phyloP scores from a whole-genome alignment of 768 basidiomycete species.

The Phylloporus arenicola region DNA sequence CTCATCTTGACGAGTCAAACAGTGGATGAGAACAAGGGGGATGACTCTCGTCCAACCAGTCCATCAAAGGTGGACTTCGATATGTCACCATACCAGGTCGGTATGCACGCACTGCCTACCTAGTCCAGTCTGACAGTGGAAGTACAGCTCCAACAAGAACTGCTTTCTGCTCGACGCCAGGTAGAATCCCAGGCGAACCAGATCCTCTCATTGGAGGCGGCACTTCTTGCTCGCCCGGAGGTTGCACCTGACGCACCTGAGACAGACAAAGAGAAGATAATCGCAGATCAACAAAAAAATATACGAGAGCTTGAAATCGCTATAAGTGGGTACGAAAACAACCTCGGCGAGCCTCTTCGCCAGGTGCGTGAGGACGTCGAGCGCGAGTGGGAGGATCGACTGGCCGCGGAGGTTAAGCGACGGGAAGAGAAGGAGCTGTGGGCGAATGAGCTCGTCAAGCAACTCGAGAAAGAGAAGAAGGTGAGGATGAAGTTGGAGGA shows the following conservation, averaged over 20 bases:
- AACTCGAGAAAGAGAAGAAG: constrained; percentile 77
- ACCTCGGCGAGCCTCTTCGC: constrained; percentile 61
- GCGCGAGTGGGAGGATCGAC: constrained; percentile 58
- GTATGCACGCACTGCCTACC: neutral
- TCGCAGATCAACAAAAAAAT: constrained; percentile 66
- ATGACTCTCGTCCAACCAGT: constrained; percentile 72
- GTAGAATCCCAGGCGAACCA: constrained; percentile 78
- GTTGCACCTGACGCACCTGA: constrained; percentile 62
- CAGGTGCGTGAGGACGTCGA: constrained; percentile 70
- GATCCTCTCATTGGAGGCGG: constrained; percentile 77
- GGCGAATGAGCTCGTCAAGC: constrained; percentile 68
- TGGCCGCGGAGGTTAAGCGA: constrained; percentile 53
- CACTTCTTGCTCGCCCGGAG: constrained; percentile 65
- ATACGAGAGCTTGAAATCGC: constrained; percentile 76
- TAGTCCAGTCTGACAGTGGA: neutral
- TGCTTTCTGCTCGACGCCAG: constrained; percentile 71
- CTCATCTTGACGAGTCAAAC: constrained; percentile 82
- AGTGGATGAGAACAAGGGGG: constrained; percentile 62
- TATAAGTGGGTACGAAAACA: constrained; percentile 67
- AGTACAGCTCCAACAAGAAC: constrained; percentile 76
- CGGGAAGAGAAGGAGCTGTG: constrained; percentile 69
- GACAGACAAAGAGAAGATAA: constrained; percentile 67
- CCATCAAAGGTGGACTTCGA: constrained; percentile 89
- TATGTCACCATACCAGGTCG: constrained; percentile 78
- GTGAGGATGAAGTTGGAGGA: constrained; percentile 65